A percentile compares a stretch with the other conserved stretches of the same genome.
phyloP scores from a whole-genome alignment of 768 basidiomycete species.

The Phanerochaete sordida region DNA sequence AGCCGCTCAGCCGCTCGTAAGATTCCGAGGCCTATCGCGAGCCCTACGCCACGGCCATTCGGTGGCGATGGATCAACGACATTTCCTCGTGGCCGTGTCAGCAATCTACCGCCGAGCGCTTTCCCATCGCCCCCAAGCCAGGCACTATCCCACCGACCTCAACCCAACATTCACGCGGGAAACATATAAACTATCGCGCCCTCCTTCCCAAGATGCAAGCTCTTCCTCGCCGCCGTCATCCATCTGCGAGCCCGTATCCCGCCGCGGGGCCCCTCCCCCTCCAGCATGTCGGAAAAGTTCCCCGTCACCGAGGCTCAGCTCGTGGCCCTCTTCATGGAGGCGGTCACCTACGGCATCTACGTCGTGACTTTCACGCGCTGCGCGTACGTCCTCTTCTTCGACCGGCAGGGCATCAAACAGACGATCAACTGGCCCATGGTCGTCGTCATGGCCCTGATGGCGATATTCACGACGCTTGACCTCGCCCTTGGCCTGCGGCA shows the following conservation, averaged over 20 bases:
- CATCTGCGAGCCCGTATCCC: not conserved
- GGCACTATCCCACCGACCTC: not conserved
- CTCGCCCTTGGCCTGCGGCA: slow-evolving; percentile 39
- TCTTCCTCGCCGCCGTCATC: not conserved
- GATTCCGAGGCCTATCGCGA: not conserved
- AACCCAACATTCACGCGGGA: not conserved
- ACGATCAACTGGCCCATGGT: slow-evolving; percentile 27
- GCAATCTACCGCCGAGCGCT: not conserved
- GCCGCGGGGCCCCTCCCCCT: not conserved
- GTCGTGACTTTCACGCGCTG: slow-evolving; percentile 20
- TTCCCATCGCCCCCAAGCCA: not conserved
- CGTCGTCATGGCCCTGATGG: slow-evolving; percentile 35
- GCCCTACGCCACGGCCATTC: not conserved
- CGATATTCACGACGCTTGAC: slow-evolving; percentile 38
- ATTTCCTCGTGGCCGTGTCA: not conserved
- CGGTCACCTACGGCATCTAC: slow-evolving; percentile 14
- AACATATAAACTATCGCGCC: not conserved
- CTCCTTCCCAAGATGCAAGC: not conserved
- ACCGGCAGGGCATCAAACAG: slow-evolving; percentile 1
- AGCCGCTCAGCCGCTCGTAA: not conserved
- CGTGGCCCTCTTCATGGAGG: slow-evolving; percentile 18
- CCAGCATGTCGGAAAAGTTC: slow-evolving; percentile 4
- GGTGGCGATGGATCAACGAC: not conserved
- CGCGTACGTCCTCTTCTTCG: slow-evolving; percentile 29
- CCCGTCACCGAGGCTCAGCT: slow-evolving; percentile 15